Evolutionary conservation across 1,139 yeast genomes (phyloP).

Genomic region (Sporopachydermia cereana): DNA sequence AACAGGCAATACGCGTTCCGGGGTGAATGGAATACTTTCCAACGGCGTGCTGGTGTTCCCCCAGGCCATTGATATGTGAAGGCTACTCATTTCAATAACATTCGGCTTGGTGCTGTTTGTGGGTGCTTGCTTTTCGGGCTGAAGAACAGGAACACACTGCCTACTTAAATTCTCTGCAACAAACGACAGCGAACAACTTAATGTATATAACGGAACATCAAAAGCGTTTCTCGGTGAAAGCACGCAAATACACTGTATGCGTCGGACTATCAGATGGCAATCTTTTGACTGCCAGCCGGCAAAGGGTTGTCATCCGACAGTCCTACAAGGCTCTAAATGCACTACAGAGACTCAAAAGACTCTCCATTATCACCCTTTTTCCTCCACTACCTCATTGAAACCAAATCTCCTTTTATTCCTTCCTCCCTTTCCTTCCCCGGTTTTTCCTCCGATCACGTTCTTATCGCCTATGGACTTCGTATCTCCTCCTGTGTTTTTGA

Average conservation of each 20-base stretch:
- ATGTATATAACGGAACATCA: too few relatives aligned
- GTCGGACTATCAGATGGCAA: not conserved
- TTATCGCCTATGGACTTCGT: too few relatives aligned
- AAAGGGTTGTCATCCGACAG: not conserved
- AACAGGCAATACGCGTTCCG: conserved; percentile 24
- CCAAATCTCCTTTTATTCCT: conserved; percentile 34
- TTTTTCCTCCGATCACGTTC: not conserved
- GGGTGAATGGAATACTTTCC: conserved; percentile 65
- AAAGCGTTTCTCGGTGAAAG: too few relatives aligned
- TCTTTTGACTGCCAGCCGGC: not conserved
- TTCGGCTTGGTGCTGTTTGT: too few relatives aligned
- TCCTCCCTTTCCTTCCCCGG: not conserved
- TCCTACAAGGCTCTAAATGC: too few relatives aligned
- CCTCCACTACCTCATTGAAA: conserved; percentile 52
- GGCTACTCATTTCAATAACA: too few relatives aligned
- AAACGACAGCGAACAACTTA: too few relatives aligned
- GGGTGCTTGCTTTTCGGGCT: too few relatives aligned
- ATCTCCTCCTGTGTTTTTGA: too few relatives aligned
- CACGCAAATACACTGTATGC: not conserved
- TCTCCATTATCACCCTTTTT: conserved; percentile 71
- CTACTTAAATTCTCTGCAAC: too few relatives aligned
- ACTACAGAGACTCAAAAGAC: too few relatives aligned
- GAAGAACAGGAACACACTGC: too few relatives aligned
- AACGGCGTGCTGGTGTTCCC: conserved; percentile 58
- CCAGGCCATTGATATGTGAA: conserved; percentile 54